Base-by-base conservation (phyloP, 805 yeast genomes). In the Myxozyma geophila region DNA sequence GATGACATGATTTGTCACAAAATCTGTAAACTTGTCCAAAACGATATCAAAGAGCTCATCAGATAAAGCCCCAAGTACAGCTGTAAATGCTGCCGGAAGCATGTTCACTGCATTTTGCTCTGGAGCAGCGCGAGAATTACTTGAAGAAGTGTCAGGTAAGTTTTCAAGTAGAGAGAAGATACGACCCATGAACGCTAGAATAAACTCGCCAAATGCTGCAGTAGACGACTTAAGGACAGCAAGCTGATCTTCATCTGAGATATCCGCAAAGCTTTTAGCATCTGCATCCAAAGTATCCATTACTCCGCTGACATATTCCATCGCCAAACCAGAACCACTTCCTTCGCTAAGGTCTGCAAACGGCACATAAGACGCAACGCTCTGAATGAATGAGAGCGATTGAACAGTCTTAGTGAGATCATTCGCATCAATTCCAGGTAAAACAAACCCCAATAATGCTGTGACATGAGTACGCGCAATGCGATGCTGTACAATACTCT, bases 361-460 rank as follows among this genome's bases (percentile, higher is more conserved):
- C 0, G 97, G 97, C 1, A 89, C 83, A 60, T 86, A 87, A 7
- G 88, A 79, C 0, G 91, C 87, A 28, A 87, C 83, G 0, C 90
- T 80, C 10, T 90, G 87, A 60, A 95, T 82, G 19, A 89, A 81
- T 62, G 86, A 83, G 47, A 92, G 76, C 0, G 96, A 83, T 57
- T 85, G 82, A 15, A 86, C 80, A 0, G 97, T 87, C 72, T 92
- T 84, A 13, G 80, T 81, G 54, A 91, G 80, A 74, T 95, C 99
- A 73, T 92, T 95, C 0, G 92, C 84, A 73, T 95, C 98, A 36
- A 95, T 85, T 37, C 95, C 97, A 0, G 92, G 89, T 7, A 92
- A 74, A 1, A 87, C 78, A 74, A 90, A 80, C 35, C 86, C 83
- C 46, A 92, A 73, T 15, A 95, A 78, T 59, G 96, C 83, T 0